Percentiles rank a stretch among this genome's conserved stretches.
These are phyloP conservation scores for Phytophthora idaei DNA, from an alignment of 352 stramenopile genomes.

Conservation along the genomic window DNA sequence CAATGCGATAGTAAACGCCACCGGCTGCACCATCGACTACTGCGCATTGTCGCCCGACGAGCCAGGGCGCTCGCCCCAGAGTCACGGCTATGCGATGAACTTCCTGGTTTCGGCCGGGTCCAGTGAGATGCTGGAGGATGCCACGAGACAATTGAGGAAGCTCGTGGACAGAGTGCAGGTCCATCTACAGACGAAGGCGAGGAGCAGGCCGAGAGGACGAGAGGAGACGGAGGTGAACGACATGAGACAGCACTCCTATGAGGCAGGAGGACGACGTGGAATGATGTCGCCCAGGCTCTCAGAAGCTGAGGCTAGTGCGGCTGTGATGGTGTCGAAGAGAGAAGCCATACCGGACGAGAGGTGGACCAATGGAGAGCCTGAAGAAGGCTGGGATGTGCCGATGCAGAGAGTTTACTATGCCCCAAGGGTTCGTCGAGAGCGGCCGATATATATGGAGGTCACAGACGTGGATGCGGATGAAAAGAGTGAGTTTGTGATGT, in stretches of 20 bases:
- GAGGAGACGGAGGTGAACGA: background rate
- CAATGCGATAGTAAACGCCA: constrained; percentile 53
- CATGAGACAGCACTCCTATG: background rate
- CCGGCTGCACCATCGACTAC: constrained; percentile 67
- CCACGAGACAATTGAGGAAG: constrained; percentile 41
- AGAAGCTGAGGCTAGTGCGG: background rate
- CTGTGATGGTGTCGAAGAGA: constrained; percentile 10
- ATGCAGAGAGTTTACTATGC: constrained; percentile 28
- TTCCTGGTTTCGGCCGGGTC: constrained; percentile 63
- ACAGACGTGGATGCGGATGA: constrained; percentile 29
- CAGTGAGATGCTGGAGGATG: constrained; percentile 51
- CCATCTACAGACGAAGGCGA: constrained; percentile 55
- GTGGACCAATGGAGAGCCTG: constrained; percentile 5
- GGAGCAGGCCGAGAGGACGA: constrained; percentile 4
- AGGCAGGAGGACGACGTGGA: constrained; percentile 8
- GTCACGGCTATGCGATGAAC: constrained; percentile 50
- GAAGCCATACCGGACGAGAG: constrained; percentile 10
- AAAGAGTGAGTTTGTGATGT: constrained; percentile 29
- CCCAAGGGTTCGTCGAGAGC: constrained; percentile 11
- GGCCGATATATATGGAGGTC: constrained; percentile 25
- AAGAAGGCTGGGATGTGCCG: constrained; percentile 9
- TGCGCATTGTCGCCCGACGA: constrained; percentile 64
- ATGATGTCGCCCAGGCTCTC: constrained; percentile 7
- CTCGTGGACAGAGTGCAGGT: constrained; percentile 58
- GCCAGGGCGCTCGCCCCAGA: constrained; percentile 32